Percentiles rank a stretch among this genome's conserved stretches.
Evolutionary conservation across 352 stramenopile species (phyloP).

Genomic region (Globisporangium emineosum): DNA sequence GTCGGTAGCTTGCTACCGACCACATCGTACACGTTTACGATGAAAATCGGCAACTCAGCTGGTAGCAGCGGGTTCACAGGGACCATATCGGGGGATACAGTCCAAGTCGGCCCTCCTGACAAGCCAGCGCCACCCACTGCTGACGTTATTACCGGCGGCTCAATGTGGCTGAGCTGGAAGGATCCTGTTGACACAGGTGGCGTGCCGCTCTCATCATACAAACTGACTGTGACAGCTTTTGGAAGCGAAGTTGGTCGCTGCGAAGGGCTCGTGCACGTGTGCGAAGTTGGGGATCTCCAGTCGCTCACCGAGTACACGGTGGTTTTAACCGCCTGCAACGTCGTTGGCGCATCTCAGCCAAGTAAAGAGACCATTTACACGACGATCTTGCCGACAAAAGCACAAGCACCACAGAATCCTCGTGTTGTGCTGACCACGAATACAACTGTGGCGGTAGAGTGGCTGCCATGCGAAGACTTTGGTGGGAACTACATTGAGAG

Average conservation of each 20-base stretch:
- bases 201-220: constrained; percentile 38
- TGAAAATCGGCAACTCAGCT: constrained; percentile 31
- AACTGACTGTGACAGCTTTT: constrained; percentile 23
- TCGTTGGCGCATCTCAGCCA: constrained; percentile 26
- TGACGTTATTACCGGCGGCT: constrained; percentile 31
- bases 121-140: constrained; percentile 25
- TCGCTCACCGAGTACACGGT: constrained; percentile 44
- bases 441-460: constrained; percentile 25
- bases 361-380: constrained; percentile 23
- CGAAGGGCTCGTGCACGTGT: constrained; percentile 40
- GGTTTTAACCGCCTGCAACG: constrained; percentile 36
- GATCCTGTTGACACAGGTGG: constrained; percentile 55
- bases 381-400: constrained; percentile 25
- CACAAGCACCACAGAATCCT: constrained; percentile 31
- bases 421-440: constrained; percentile 13
- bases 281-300: constrained; percentile 32
- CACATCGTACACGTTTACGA: constrained; percentile 40
- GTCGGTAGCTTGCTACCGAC: constrained; percentile 41
- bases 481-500: constrained; percentile 39
- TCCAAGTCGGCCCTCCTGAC: constrained; percentile 22
- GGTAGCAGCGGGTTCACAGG: constrained; percentile 27
- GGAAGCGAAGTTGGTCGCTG: constrained; percentile 28
- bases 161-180: constrained; percentile 34
- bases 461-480: constrained; percentile 39
- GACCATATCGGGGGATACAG: constrained; percentile 15